These are phyloP conservation scores for Pseudoturritis turrita DNA, from an alignment of 345 rosid genomes.

Conservation along the genomic window DNA sequence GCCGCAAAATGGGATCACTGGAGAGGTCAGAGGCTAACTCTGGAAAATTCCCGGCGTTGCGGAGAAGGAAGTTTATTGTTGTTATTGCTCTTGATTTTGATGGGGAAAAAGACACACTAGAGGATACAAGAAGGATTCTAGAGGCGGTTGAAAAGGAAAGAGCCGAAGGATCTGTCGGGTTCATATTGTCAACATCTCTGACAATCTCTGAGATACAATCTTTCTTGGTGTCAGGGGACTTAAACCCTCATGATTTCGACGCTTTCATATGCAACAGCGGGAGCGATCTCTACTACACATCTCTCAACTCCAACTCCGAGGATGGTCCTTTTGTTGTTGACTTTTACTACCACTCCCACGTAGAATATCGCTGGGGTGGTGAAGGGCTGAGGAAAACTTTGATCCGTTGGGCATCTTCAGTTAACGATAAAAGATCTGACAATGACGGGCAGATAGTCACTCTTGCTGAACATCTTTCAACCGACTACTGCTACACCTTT, in stretches of 20 bases:
- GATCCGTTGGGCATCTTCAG: conserved; percentile 78
- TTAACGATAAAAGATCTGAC: conserved; percentile 49
- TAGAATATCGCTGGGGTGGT: conserved; percentile 99
- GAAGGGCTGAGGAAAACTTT: conserved; percentile 94
- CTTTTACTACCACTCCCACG: conserved; percentile 94
- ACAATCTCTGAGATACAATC: conserved; percentile 79
- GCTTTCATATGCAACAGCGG: conserved; percentile 96
- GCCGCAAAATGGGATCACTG: conserved; percentile 48
- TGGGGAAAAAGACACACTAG: conserved; percentile 42
- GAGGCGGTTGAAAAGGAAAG: conserved; percentile 80
- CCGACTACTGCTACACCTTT: conserved; percentile 84
- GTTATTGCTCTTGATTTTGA: conserved; percentile 86
- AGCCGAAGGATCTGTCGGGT: conserved; percentile 76
- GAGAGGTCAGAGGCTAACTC: conserved; percentile 61
- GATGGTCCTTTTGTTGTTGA: conserved; percentile 72
- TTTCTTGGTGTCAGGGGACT: conserved; percentile 61
- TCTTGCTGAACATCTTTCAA: conserved; percentile 78
- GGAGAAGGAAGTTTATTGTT: conserved; percentile 73
- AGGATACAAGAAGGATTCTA: conserved; percentile 54
- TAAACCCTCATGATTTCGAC: conserved; percentile 79
- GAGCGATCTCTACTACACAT: conserved; percentile 87
- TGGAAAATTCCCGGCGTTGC: conserved; percentile 70
- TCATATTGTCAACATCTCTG: conserved; percentile 80
- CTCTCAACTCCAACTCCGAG: conserved; percentile 51
- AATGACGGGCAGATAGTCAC: conserved; percentile 53